Conservation (phyloP, 805 yeast genomes). For the Starmera quercuum region DNA sequence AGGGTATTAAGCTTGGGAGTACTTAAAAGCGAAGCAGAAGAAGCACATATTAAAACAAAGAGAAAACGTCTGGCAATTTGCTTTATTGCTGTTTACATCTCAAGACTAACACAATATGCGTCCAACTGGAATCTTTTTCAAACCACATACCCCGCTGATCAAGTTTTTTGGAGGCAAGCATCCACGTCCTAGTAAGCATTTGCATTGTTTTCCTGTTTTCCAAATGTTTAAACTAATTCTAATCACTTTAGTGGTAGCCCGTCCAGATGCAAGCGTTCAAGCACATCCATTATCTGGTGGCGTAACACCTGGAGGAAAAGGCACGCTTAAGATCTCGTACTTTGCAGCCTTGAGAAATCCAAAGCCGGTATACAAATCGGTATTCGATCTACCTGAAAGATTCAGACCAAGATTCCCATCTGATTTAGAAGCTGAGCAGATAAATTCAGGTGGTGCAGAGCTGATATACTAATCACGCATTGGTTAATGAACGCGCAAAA, state of each 20-base stretch:
- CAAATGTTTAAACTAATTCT: constrained; percentile 21
- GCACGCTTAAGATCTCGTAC: constrained; percentile 15
- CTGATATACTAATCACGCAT: neutral
- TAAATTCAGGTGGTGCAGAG: constrained; percentile 74
- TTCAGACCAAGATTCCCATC: constrained; percentile 60
- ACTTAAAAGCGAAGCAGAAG: neutral
- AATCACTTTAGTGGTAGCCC: constrained; percentile 33
- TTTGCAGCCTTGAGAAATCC: constrained; percentile 11
- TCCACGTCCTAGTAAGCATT: constrained; percentile 36
- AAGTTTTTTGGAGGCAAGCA: constrained; percentile 84
- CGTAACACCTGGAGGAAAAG: constrained; percentile 27
- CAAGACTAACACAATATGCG: constrained; percentile 19
- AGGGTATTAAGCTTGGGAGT: neutral
- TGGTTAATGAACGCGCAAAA: neutral
- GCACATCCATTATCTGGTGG: constrained; percentile 38
- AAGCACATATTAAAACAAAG: neutral
- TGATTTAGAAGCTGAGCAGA: constrained; percentile 60
- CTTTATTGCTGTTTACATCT: neutral
- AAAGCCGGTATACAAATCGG: constrained; percentile 10
- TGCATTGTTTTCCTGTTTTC: constrained; percentile 9
- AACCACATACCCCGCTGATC: constrained; percentile 54
- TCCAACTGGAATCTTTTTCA: constrained; percentile 18
- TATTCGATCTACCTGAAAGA: constrained; percentile 52
- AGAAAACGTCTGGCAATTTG: neutral
- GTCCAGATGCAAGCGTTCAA: constrained; percentile 28